A percentile compares a stretch with the other conserved stretches of the same genome.
These are phyloP conservation scores for Coccomyxa sp. DNA, from an alignment of 139 green algal species.

Conservation along the genomic window DNA sequence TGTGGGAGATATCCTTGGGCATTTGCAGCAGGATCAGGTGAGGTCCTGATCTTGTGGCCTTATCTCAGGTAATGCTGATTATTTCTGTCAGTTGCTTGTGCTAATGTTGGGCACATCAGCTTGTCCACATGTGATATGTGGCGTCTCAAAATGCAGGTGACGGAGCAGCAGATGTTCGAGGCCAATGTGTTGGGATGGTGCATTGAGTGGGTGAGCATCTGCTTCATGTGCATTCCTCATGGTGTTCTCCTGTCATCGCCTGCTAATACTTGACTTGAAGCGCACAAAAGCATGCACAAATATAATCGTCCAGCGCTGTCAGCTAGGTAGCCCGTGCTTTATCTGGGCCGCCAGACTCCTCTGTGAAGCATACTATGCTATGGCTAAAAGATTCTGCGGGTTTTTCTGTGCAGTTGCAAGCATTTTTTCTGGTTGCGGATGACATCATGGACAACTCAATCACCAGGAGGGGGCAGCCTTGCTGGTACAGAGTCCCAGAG, in stretches of 20 bases:
- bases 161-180: constrained; percentile 58
- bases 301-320: too few species aligned
- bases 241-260: too few species aligned
- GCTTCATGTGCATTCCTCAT: not conserved
- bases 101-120: not conserved
- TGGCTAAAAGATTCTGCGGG: not conserved
- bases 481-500: constrained; percentile 90
- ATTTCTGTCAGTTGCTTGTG: not conserved
- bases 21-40: constrained; percentile 20
- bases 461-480: constrained; percentile 92
- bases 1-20: constrained; percentile 77
- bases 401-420: constrained; percentile 73
- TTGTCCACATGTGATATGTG: not conserved
- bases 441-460: constrained; percentile 99
- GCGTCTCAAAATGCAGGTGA: not conserved
- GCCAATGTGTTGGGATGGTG: constrained; percentile 92
- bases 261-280: too few species aligned
- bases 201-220: constrained; percentile 84
- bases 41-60: not conserved
- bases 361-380: not conserved
- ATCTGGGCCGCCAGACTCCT: too few species aligned
- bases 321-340: too few species aligned
- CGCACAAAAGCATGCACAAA: too few species aligned
- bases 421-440: constrained; percentile 97
- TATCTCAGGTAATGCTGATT: not conserved